Evolutionary conservation across 805 yeast species (phyloP).

Genomic region (Schizosaccharomyces osmophilus): DNA sequence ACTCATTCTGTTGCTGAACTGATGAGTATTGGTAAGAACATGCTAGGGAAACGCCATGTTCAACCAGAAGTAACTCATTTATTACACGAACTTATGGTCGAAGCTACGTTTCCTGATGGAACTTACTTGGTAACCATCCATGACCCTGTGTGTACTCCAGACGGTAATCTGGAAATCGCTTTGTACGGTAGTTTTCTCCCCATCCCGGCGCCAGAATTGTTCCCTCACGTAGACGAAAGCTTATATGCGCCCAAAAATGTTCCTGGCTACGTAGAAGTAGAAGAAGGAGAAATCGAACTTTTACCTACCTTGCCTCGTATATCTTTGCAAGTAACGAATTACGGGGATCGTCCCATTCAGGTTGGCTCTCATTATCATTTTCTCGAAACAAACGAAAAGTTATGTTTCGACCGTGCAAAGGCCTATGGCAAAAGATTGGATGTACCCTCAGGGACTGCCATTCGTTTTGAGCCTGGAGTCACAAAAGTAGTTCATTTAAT

Average conservation of each 20-base stretch:
- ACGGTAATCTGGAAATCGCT: conserved; percentile 2
- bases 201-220: background rate
- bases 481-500: background rate
- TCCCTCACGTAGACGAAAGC: background rate
- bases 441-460: conserved; percentile 1
- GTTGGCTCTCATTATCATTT: conserved; percentile 3
- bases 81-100: conserved; percentile 1
- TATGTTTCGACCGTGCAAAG: background rate
- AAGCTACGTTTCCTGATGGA: conserved; percentile 2
- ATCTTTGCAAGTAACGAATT: background rate
- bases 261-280: conserved; percentile 1
- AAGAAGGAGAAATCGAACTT: background rate
- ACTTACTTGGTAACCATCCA: conserved; percentile 2
- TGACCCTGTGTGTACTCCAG: conserved; percentile 1
- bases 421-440: conserved; percentile 1
- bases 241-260: background rate
- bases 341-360: conserved; percentile 3
- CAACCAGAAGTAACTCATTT: background rate
- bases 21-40: conserved; percentile 1
- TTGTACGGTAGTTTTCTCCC: conserved; percentile 2
- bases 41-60: conserved; percentile 2
- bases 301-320: background rate
- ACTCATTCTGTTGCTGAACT: background rate
- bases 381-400: background rate
- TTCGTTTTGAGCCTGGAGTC: conserved; percentile 3